These are phyloP conservation scores for Amanita jacksonii DNA, from an alignment of 768 basidiomycete species.

Conservation along the genomic window DNA sequence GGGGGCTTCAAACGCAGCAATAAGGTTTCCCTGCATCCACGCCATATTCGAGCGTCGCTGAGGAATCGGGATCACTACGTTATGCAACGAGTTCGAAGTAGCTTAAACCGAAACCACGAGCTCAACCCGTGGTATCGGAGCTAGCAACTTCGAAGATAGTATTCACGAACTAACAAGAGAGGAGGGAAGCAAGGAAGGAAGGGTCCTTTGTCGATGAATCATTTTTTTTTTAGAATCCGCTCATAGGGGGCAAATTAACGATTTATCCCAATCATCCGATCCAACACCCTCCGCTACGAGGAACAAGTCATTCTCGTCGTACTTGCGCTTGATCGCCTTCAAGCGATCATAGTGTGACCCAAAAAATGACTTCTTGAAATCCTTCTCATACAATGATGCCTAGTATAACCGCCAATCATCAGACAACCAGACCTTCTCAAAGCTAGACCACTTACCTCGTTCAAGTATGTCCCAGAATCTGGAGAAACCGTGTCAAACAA, in stretches of 20 bases:
- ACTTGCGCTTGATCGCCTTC: conserved; percentile 31
- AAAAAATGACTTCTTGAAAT: conserved; percentile 35
- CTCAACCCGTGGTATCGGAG: too few relatives aligned
- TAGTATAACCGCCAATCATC: conserved; percentile 8
- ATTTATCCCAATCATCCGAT: conserved; percentile 39
- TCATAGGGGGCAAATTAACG: conserved; percentile 10
- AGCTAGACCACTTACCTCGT: conserved; percentile 28
- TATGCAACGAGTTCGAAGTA: too few relatives aligned
- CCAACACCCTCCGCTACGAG: conserved; percentile 38
- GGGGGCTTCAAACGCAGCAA: too few relatives aligned
- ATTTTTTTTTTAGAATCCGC: too few relatives aligned
- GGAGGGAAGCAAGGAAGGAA: too few relatives aligned
- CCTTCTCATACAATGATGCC: conserved; percentile 33
- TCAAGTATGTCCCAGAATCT: conserved; percentile 35
- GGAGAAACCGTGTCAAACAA: conserved; percentile 20
- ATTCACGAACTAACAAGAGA: too few relatives aligned
- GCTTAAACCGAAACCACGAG: too few relatives aligned
- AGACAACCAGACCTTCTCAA: background rate
- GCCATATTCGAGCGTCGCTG: too few relatives aligned
- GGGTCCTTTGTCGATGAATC: too few relatives aligned
- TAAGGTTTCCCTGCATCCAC: too few relatives aligned
- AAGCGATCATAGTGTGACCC: conserved; percentile 32
- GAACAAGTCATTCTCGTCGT: conserved; percentile 37
- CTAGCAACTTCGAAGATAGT: too few relatives aligned
- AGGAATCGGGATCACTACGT: too few relatives aligned